Conservation (phyloP, 306 rosid species). For the Datisca glomerata region DNA sequence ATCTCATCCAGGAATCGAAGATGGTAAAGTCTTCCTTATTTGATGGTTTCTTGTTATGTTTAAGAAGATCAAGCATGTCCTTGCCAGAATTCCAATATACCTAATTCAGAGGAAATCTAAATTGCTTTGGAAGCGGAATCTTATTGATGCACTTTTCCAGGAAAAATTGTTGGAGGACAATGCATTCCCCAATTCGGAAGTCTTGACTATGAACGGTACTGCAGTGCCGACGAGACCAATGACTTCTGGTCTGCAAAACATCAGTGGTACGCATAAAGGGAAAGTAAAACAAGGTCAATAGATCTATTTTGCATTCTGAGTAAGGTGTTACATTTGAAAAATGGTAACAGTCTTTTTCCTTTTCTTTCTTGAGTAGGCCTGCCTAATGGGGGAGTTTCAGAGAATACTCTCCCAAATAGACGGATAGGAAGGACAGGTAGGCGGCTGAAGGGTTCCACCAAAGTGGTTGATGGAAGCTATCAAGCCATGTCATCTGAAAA, state of each 20-base stretch:
- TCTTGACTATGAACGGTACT: conserved; percentile 34
- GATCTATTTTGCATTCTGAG: too few species aligned
- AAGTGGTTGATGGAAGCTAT: conserved; percentile 39
- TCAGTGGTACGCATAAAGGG: conserved; percentile 19
- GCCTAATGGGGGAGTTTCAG: conserved; percentile 38
- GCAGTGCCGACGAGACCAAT: conserved; percentile 16
- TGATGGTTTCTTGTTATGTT: conserved; percentile 1
- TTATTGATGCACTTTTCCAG: conserved; percentile 28
- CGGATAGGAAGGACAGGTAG: conserved; percentile 53
- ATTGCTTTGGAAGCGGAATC: conserved; percentile 5
- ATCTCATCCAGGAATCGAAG: conserved; percentile 24
- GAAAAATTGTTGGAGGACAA: conserved; percentile 35
- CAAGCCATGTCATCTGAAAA: conserved; percentile 24
- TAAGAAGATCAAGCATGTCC: too few species aligned
- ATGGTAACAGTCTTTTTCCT: conserved; percentile 15
- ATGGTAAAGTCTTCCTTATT: conserved; percentile 31
- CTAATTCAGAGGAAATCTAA: too few species aligned
- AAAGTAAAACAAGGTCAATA: too few species aligned
- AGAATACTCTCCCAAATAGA: conserved; percentile 49
- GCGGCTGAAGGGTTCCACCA: conserved; percentile 54
- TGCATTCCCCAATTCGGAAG: conserved; percentile 30
- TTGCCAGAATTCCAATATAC: too few species aligned
- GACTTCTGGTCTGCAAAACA: conserved; percentile 25
- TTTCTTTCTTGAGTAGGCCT: conserved; percentile 30
- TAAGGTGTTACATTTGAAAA: conserved; percentile 1